phyloP scores from a whole-genome alignment of 1,139 yeast species.

The Scheffersomyces segobiensis region DNA sequence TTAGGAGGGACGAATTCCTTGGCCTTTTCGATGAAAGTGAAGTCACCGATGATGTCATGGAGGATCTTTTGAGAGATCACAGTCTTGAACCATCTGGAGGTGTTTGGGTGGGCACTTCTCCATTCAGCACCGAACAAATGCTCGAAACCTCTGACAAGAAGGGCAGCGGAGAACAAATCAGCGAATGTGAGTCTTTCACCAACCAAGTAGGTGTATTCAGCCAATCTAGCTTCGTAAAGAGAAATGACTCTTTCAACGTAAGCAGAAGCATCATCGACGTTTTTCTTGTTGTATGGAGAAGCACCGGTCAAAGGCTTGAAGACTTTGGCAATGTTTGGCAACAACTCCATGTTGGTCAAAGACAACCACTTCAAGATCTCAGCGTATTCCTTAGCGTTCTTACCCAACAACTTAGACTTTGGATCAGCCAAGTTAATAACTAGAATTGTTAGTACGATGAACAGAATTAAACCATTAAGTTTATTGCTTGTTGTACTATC shows the following conservation, averaged over 20 bases:
- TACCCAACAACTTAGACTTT: conserved; percentile 55
- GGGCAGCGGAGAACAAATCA: conserved; percentile 68
- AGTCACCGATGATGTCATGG: conserved; percentile 39
- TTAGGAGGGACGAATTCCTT: conserved; percentile 73
- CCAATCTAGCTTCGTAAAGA: conserved; percentile 64
- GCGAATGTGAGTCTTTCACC: conserved; percentile 89
- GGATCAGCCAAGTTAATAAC: conserved; percentile 27
- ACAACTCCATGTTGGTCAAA: conserved; percentile 70
- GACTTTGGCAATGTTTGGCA: conserved; percentile 39
- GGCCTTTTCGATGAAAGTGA: conserved; percentile 65
- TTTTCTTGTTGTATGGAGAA: conserved; percentile 75
- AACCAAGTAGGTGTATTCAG: conserved; percentile 80
- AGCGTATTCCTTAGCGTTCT: conserved; percentile 66
- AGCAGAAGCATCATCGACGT: conserved; percentile 55
- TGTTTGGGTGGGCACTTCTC: conserved; percentile 72
- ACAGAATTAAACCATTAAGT: neutral
- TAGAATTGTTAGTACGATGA: conserved; percentile 23
- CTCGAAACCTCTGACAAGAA: conserved; percentile 65
- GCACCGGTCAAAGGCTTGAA: conserved; percentile 38
- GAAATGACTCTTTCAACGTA: conserved; percentile 40
- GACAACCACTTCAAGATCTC: conserved; percentile 80
- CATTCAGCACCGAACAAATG: conserved; percentile 72
- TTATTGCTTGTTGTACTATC: neutral
- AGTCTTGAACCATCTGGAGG: conserved; percentile 86
- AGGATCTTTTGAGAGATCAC: conserved; percentile 59